Conservation (phyloP, 2,329 filamentous ascomycete species). For the Apiospora sp. region DNA sequence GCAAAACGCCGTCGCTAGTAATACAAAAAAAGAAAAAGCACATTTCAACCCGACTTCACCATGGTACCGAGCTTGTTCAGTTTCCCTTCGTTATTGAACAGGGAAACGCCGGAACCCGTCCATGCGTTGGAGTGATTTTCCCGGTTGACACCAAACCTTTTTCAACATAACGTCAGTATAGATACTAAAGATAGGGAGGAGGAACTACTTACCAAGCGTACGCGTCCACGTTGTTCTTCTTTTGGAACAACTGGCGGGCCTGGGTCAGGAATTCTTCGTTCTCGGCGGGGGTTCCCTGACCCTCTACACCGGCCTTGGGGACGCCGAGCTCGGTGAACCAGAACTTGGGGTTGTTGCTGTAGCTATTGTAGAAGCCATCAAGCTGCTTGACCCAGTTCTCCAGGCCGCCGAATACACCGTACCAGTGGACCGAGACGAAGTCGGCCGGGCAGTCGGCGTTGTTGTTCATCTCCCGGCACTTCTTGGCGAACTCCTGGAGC, state of each 20-base stretch:
- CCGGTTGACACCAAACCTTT: constrained; percentile 46
- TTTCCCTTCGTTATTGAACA: neutral
- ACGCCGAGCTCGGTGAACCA: constrained; percentile 53
- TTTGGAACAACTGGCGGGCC: constrained; percentile 49
- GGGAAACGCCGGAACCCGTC: neutral
- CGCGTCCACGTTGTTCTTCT: constrained; percentile 44
- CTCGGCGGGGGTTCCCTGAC: constrained; percentile 28
- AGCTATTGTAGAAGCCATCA: constrained; percentile 43
- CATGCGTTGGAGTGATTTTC: neutral
- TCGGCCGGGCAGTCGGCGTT: constrained; percentile 48
- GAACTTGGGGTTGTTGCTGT: constrained; percentile 34
- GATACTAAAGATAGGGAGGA: too few species aligned
- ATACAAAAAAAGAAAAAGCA: neutral
- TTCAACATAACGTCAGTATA: neutral
- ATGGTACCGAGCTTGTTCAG: neutral
- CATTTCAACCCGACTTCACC: neutral
- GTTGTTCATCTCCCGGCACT: constrained; percentile 47
- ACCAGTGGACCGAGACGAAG: constrained; percentile 52
- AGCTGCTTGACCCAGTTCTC: constrained; percentile 50
- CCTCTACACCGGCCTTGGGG: constrained; percentile 30
- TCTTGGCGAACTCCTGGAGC: constrained; percentile 49
- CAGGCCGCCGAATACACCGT: constrained; percentile 46
- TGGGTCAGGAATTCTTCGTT: constrained; percentile 37
- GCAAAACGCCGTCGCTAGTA: neutral
- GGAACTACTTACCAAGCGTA: constrained; percentile 44